A percentile compares a stretch with the other conserved stretches of the same genome.
Evolutionary conservation across 2,329 filamentous ascomycete species (phyloP).

Genomic region (Colletotrichum salicis): DNA sequence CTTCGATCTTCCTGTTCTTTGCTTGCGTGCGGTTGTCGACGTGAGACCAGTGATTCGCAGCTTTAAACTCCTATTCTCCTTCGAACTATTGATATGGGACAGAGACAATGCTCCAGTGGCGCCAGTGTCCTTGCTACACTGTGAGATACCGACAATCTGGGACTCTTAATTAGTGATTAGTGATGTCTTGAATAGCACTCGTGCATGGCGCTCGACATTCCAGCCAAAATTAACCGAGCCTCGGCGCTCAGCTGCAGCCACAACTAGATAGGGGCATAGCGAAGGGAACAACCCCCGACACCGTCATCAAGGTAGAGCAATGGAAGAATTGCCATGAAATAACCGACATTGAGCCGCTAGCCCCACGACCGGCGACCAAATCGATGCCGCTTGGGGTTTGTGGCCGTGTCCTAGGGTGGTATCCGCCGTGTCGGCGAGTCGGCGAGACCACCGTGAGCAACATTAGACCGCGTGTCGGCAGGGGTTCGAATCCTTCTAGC

Average conservation of each 20-base stretch:
- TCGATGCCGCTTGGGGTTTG: background rate
- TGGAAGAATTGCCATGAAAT: background rate
- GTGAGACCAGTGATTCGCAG: no score
- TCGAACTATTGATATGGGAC: no score
- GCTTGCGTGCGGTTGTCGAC: no score
- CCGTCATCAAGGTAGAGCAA: background rate
- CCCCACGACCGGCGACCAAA: background rate
- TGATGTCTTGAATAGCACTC: background rate
- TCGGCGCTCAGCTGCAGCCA: background rate
- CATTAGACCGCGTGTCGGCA: constrained; percentile 2
- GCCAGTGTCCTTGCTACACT: background rate
- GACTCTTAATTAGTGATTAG: background rate
- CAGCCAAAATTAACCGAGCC: background rate
- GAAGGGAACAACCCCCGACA: background rate
- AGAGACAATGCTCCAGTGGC: background rate
- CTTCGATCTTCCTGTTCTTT: no score
- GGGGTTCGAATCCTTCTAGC: constrained; percentile 3
- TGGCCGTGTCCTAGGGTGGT: background rate
- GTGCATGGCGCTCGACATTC: background rate
- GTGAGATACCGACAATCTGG: background rate
- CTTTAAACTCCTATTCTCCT: no score
- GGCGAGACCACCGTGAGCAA: background rate
- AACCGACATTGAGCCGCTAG: background rate
- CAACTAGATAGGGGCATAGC: background rate
- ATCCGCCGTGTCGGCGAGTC: constrained; percentile 18